Conservation (phyloP, 116 monocot species). For the Trichopus zeylanicus region DNA sequence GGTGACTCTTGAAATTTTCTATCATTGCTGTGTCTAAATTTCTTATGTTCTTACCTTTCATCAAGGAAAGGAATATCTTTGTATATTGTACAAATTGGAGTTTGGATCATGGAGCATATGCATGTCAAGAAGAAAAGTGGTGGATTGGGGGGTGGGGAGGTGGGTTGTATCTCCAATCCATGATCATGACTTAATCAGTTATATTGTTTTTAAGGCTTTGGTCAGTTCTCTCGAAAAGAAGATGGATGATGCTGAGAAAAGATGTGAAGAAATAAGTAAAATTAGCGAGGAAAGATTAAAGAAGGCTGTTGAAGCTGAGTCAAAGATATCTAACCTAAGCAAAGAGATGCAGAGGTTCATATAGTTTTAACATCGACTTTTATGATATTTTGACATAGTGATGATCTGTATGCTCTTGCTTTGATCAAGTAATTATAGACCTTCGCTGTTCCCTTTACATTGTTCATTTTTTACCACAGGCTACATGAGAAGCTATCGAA, state of each 20-base stretch:
- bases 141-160: neutral
- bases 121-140: neutral
- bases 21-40: neutral
- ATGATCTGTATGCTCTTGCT: neutral
- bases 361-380: neutral
- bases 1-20: constrained; percentile 8
- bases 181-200: neutral
- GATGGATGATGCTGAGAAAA: constrained; percentile 68
- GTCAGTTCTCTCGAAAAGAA: constrained; percentile 65
- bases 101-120: neutral
- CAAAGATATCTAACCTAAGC: constrained; percentile 48
- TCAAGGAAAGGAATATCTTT: neutral
- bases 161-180: neutral
- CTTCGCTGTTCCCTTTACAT: neutral
- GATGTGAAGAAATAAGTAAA: constrained; percentile 56
- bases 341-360: constrained; percentile 81
- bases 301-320: constrained; percentile 55
- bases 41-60: neutral
- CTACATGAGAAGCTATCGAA: constrained; percentile 72
- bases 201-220: constrained; percentile 29
- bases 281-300: constrained; percentile 48
- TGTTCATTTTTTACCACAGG: constrained; percentile 29
- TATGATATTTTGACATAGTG: neutral
- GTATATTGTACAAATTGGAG: neutral
- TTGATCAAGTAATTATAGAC: neutral